A percentile compares a stretch with the other conserved stretches of the same genome.
Conservation (phyloP, 768 basidiomycete genomes). For the Suillus subluteus region DNA sequence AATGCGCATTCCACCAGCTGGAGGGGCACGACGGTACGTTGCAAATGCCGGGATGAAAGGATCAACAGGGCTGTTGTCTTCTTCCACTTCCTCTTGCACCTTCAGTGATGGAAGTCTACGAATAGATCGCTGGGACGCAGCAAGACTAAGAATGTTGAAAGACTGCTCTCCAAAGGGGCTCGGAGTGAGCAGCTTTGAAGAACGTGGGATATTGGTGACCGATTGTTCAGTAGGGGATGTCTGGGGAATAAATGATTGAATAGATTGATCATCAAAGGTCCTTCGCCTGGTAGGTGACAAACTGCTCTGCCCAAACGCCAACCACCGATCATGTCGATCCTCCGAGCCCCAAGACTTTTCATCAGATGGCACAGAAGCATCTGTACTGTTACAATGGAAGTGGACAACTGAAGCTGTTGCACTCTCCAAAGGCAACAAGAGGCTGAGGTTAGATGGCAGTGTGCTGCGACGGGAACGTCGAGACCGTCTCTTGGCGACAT, state of each 20-base stretch:
- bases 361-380: background rate
- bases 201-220: conserved; percentile 1
- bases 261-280: conserved; percentile 14
- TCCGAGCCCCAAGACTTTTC: background rate
- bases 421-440: conserved; percentile 12
- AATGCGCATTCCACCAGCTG: conserved; percentile 8
- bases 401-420: background rate
- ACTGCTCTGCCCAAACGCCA: conserved; percentile 12
- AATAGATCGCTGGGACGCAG: background rate
- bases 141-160: background rate
- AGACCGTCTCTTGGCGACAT: conserved; percentile 2
- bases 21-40: background rate
- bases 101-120: background rate
- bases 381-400: background rate
- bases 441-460: conserved; percentile 8
- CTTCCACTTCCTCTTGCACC: background rate
- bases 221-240: background rate
- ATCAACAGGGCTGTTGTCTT: background rate
- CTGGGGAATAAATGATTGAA: background rate
- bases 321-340: conserved; percentile 9
- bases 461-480: background rate
- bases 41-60: background rate
- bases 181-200: background rate
- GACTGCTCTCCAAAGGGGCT: background rate
- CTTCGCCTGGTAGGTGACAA: conserved; percentile 14